Evolutionary conservation across 192 early-diverging fungal genomes (phyloP).

Genomic region (Backusella westeae): DNA sequence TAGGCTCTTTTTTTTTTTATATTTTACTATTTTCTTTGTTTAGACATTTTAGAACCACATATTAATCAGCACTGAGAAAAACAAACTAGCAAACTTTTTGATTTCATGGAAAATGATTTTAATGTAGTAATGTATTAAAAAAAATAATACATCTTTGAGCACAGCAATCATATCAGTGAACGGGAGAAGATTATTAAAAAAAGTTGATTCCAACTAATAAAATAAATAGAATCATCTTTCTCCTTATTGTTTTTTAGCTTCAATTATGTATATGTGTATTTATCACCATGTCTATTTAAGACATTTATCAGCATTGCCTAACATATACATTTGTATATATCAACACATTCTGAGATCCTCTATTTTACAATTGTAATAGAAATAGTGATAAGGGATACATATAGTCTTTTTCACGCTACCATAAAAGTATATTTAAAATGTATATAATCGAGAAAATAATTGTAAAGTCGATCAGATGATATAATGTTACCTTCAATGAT

Average conservation of each 20-base stretch:
- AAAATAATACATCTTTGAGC: background rate
- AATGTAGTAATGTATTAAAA: background rate
- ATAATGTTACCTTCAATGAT: background rate
- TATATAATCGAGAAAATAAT: background rate
- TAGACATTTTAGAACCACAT: background rate
- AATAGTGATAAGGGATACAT: background rate
- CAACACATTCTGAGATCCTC: background rate
- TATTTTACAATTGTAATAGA: background rate
- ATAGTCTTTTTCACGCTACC: background rate
- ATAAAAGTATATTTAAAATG: background rate
- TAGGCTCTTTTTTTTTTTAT: background rate
- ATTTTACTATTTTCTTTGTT: background rate
- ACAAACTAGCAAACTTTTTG: background rate
- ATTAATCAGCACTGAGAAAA: background rate
- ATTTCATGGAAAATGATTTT: background rate
- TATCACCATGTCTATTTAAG: no score
- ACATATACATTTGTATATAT: background rate
- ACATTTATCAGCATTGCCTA: background rate
- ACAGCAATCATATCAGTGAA: background rate
- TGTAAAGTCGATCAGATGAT: background rate
- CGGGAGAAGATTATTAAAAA: background rate
- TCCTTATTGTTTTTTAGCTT: background rate
- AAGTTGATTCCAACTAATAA: background rate
- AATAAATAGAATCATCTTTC: background rate
- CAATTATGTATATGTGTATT: background rate